Conservation (phyloP, 176 grass and related monocot genomes). For the Aechmea fasciata region DNA sequence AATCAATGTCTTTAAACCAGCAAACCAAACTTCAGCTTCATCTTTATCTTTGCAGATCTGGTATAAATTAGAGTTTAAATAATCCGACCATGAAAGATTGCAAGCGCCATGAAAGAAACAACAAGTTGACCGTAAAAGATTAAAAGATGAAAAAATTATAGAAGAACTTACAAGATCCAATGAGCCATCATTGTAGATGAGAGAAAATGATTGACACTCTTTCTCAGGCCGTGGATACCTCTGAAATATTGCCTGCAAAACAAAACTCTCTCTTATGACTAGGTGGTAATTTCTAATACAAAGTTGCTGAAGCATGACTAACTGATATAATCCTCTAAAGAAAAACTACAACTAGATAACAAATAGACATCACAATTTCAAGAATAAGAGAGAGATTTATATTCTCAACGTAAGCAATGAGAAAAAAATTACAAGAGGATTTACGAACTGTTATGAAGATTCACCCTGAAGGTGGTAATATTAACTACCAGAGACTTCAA, state of each 20-base stretch:
- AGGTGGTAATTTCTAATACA: not conserved
- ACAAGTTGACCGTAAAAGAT: slow-evolving; percentile 18
- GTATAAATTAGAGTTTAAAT: slow-evolving; percentile 15
- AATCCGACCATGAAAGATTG: not conserved
- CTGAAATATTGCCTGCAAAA: slow-evolving; percentile 89
- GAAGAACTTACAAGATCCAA: slow-evolving; percentile 79
- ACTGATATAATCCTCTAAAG: not conserved
- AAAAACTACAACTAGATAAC: not conserved
- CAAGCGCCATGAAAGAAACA: slow-evolving; percentile 27
- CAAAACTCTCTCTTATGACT: not conserved
- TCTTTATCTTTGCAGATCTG: slow-evolving; percentile 99
- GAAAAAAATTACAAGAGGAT: not conserved
- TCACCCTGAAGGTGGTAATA: not conserved
- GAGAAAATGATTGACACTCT: slow-evolving; percentile 99
- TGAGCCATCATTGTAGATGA: slow-evolving; percentile 85
- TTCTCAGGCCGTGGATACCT: slow-evolving; percentile 97
- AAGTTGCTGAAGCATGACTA: not conserved
- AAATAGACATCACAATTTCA: not conserved
- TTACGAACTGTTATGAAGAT: not conserved
- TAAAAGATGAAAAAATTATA: slow-evolving; percentile 8
- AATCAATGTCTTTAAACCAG: slow-evolving; percentile 88
- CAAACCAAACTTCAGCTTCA: slow-evolving; percentile 99
- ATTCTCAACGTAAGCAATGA: not conserved
- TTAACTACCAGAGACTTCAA: no score
- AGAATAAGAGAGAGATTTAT: not conserved